Base-by-base conservation (phyloP, 805 yeast genomes). In the Candida insectorum region DNA sequence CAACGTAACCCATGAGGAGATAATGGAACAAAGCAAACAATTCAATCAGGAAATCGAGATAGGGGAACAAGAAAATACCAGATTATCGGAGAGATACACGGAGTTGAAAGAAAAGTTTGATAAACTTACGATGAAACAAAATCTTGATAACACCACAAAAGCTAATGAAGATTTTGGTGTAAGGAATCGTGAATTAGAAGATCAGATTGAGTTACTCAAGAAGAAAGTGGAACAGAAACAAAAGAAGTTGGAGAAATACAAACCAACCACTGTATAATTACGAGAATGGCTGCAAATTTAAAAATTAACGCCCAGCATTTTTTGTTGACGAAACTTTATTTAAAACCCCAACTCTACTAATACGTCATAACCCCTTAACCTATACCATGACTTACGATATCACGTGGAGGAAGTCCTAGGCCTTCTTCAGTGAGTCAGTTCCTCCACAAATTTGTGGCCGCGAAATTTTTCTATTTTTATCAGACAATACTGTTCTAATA, bases 141-240 rank as follows among this genome's bases (percentile, higher is more conserved):
- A 62, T 36, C 49, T 62, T 24, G 52, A 49, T 24, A 62, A 62
- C 34, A 60, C 68, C 2, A 60, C 56, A 29, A 54, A 61, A 36
- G 72, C 72, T 24, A 66, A 66, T 40, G 40, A 54, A 39, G 72
- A 65, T 19, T 64, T 66, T 36, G 48, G 56, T 8, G 47, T 46
- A 28, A 51, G 60, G 28, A 62, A 60, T 31, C 16, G 41, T 4
- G 65, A 61, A 24, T 48, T 66, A 19, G 63, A 61, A 43, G 43
- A 32, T n/a, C 69, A 60, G 35, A 55, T 66, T 12, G 50, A 36
- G 6, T 49, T 34, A 16, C 33, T 62, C 24, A 51, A 47, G 44
- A 41, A 38, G 33, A 27, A 38, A 6, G 49, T 63, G 12, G 61
- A 49, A 21, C 48, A 43, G 29, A 62, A 61, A 44, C 39, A 33